phyloP scores from a whole-genome alignment of 495 filamentous ascomycete genomes.

The Penicillium coprophilum region DNA sequence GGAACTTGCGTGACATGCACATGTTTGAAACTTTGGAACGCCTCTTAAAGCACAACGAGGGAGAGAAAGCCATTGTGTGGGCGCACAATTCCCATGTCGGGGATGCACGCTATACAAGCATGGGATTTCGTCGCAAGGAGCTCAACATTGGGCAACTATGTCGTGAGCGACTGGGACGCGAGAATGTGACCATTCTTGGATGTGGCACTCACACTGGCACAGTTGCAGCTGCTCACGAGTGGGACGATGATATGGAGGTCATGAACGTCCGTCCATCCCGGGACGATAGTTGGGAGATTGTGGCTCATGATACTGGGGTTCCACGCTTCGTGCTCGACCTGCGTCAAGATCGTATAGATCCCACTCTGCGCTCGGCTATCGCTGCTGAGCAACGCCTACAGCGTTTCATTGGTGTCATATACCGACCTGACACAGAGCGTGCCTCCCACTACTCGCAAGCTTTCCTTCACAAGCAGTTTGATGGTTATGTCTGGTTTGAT shows the following conservation, averaged over 20 bases:
- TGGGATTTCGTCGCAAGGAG: constrained; percentile 51
- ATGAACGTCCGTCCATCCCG: constrained; percentile 48
- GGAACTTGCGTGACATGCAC: constrained; percentile 58
- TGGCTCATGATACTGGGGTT: constrained; percentile 46
- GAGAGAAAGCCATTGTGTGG: constrained; percentile 56
- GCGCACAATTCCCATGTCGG: constrained; percentile 62
- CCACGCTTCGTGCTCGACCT: constrained; percentile 53
- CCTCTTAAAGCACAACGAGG: constrained; percentile 43
- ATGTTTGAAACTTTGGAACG: constrained; percentile 57
- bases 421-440: constrained; percentile 54
- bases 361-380: constrained; percentile 41
- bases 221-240: constrained; percentile 55
- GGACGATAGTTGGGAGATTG: constrained; percentile 46
- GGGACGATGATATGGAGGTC: constrained; percentile 58
- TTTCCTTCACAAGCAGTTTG: constrained; percentile 55
- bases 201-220: constrained; percentile 56
- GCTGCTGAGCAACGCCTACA: constrained; percentile 43
- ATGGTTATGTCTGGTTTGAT: constrained; percentile 60
- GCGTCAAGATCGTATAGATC: constrained; percentile 36
- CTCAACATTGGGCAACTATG: constrained; percentile 58
- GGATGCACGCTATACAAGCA: constrained; percentile 57
- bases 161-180: constrained; percentile 47
- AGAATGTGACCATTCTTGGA: constrained; percentile 52
- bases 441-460: constrained; percentile 56
- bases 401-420: constrained; percentile 62